phyloP scores from a whole-genome alignment of 2,329 filamentous ascomycete genomes.

The Ascocoryne sarcoides region DNA sequence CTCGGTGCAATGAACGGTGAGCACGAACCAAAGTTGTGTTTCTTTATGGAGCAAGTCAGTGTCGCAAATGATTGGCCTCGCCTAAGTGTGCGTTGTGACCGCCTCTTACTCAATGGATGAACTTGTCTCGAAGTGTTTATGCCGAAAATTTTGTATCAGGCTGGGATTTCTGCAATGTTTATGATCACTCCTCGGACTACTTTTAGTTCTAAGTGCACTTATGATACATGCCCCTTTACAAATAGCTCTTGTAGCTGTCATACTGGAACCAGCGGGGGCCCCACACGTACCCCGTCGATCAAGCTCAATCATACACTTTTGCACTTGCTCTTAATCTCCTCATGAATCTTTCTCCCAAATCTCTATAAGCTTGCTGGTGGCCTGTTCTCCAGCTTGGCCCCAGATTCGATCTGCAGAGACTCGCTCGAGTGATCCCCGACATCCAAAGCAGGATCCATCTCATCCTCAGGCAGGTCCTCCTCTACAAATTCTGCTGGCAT shows the following conservation, averaged over 20 bases:
- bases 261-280: background rate
- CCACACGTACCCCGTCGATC: background rate
- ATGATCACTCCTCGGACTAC: no score
- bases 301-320: slow-evolving; percentile 4
- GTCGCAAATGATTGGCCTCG: slow-evolving; percentile 23
- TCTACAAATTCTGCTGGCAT: slow-evolving; percentile 20
- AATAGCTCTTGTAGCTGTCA: slow-evolving; percentile 1
- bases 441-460: slow-evolving; percentile 23
- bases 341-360: background rate
- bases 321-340: slow-evolving; percentile 1
- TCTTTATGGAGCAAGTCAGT: slow-evolving; percentile 7
- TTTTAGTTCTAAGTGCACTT: no score
- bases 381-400: slow-evolving; percentile 11
- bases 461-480: slow-evolving; percentile 16
- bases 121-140: slow-evolving; percentile 19
- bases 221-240: slow-evolving; percentile 8
- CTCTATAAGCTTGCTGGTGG: slow-evolving; percentile 6
- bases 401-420: slow-evolving; percentile 2
- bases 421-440: background rate
- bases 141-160: background rate
- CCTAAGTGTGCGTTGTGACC: slow-evolving; percentile 16
- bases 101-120: no score
- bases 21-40: slow-evolving; percentile 12
- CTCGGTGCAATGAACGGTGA: slow-evolving; percentile 16
- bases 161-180: no score